A percentile compares a stretch with the other conserved stretches of the same genome.
These are phyloP conservation scores for Salix dunnii DNA, from an alignment of 345 rosid genomes.

Conservation along the genomic window DNA sequence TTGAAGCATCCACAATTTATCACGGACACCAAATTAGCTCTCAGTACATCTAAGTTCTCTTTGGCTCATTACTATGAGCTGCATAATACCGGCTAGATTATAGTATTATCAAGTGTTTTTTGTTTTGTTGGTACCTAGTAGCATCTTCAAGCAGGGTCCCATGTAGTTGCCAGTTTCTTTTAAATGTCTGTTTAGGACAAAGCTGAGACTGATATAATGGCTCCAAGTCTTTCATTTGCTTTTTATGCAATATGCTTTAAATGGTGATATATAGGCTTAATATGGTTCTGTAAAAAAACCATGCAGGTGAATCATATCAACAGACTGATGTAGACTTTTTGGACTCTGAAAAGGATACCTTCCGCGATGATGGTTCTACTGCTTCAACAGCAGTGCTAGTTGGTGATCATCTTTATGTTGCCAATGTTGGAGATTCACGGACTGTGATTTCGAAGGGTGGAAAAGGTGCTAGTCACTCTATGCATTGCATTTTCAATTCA, in stretches of 20 bases:
- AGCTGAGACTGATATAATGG: constrained; percentile 5
- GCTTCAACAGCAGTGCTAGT: constrained; percentile 95
- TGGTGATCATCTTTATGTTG: constrained; percentile 89
- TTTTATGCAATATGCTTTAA: neutral
- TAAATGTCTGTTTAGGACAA: constrained; percentile 5
- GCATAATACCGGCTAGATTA: neutral
- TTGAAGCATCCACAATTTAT: constrained; percentile 80
- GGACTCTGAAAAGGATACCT: constrained; percentile 72
- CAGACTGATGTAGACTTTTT: constrained; percentile 85
- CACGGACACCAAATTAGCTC: constrained; percentile 69
- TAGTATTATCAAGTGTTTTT: neutral
- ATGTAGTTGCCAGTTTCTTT: constrained; percentile 10
- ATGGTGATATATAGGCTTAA: neutral
- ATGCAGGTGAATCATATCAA: constrained; percentile 82
- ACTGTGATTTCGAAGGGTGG: constrained; percentile 89
- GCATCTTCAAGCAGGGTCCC: constrained; percentile 21
- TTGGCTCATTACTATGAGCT: neutral
- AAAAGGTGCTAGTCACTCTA: constrained; percentile 46
- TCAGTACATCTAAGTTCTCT: constrained; percentile 50
- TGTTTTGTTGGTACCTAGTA: neutral
- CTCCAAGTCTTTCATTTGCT: constrained; percentile 2
- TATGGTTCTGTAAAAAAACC: neutral
- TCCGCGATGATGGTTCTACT: constrained; percentile 96
- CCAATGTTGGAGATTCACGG: constrained; percentile 98
- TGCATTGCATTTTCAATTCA: neutral